Evolutionary conservation across 2,329 filamentous ascomycete species (phyloP), one percentile per base, ranked within the genome.

Genomic region (Alternaria solani): DNA sequence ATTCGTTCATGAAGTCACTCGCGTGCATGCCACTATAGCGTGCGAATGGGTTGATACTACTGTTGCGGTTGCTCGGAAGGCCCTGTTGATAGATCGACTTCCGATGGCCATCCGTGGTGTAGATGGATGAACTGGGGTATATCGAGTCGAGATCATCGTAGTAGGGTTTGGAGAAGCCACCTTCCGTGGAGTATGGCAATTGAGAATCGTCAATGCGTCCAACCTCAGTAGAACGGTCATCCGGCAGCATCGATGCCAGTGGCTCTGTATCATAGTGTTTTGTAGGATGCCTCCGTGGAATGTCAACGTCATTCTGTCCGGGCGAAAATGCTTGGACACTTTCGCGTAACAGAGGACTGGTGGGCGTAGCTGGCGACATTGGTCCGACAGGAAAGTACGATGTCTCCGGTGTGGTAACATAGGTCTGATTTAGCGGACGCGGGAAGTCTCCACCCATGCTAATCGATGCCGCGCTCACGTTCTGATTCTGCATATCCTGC

Each of bases 51-150:
- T 69, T 72, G 57, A 66, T 72, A 28, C 60, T 64, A 12, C 70
- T 75, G 32, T 64, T 65, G 8, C 61, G 59, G 47, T 65, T 57
- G 36, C 67, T 69, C 8, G 53, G 28, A 38, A 67, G 47, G 23
- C 67, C 71, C 16, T 69, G 67, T 34, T 66, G 64, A 49, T 70
- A 69, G 25, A 43, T 60, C 20, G 72, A 75, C 16, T 34, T 62
- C 6, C 62, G 63, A 16, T 54, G 62, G 8, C 62, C 68, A 39
- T 75, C 73, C 38, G 53, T 55, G 7, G 73, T 74, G 34, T 78
- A 76, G n/a, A 75, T 52, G 2, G 75, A 78, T 5, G 75, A 77
- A 38, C 64, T 68, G 3, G 68, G 62, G 51, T 75, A 75, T 34
- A 75, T 64, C 2, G 73, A 76, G 18, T 63, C 61, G 6, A 72